Percentiles rank a stretch among this genome's conserved stretches.
Conservation (phyloP, 2,329 filamentous ascomycete species). For the Clarireedia monteithiana region DNA sequence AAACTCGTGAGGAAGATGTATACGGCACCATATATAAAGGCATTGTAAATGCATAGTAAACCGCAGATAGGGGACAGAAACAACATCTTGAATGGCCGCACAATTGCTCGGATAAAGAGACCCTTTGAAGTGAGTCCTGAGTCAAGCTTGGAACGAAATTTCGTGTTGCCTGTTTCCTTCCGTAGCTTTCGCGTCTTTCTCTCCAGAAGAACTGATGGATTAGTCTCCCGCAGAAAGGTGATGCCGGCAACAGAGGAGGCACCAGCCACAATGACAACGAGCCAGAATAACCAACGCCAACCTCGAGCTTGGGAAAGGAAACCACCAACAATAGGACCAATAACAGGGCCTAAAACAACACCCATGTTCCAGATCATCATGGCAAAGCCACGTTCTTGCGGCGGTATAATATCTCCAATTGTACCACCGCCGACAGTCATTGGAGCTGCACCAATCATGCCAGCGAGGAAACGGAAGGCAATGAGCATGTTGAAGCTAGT, state of each 20-base stretch:
- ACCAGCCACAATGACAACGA: conserved; percentile 34
- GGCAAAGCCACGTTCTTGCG: conserved; percentile 48
- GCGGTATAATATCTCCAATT: conserved; percentile 55
- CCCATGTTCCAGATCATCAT: conserved; percentile 44
- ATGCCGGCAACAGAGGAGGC: conserved; percentile 31
- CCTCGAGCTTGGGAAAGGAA: conserved; percentile 38
- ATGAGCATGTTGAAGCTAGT: conserved; percentile 41
- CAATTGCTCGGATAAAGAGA: conserved; percentile 24
- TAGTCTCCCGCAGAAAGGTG: conserved; percentile 40
- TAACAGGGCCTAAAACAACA: conserved; percentile 31
- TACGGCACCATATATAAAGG: conserved; percentile 30
- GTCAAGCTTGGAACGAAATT: conserved; percentile 33
- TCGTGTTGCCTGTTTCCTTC: conserved; percentile 42
- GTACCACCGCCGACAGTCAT: conserved; percentile 54
- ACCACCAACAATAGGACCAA: conserved; percentile 40
- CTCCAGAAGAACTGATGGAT: conserved; percentile 38
- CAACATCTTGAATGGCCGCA: conserved; percentile 31
- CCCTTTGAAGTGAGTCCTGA: neutral
- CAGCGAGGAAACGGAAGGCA: conserved; percentile 52
- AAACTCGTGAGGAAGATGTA: conserved; percentile 34
- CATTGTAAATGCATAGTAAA: conserved; percentile 27
- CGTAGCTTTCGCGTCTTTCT: conserved; percentile 37
- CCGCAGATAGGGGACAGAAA: conserved; percentile 27
- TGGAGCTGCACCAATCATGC: conserved; percentile 45
- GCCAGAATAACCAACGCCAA: conserved; percentile 47